Conservation (phyloP, 345 rosid genomes). For the Orychophragmus violaceus region DNA sequence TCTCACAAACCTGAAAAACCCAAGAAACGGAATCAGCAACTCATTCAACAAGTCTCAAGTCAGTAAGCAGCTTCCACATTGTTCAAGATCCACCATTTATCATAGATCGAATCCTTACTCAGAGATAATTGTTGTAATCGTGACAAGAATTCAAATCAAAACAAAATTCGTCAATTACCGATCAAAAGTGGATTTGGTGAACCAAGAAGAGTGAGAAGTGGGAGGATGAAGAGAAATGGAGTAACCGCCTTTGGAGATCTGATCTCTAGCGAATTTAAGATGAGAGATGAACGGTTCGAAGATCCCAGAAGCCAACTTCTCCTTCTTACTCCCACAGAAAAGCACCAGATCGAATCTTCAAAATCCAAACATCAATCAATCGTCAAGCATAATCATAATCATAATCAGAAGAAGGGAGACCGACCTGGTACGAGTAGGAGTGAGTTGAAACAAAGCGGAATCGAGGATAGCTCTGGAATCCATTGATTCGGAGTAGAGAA, state of each 20-base stretch:
- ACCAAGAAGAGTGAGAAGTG: constrained; percentile 48
- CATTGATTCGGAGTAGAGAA: constrained; percentile 38
- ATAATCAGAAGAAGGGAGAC: not conserved
- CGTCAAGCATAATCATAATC: not conserved
- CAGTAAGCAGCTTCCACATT: not conserved
- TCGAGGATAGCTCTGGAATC: constrained; percentile 53
- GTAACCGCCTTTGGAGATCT: constrained; percentile 80
- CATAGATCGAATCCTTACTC: not conserved
- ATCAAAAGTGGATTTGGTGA: constrained; percentile 80
- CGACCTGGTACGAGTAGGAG: constrained; percentile 90
- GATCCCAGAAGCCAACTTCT: constrained; percentile 83
- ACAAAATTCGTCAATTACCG: constrained; percentile 37
- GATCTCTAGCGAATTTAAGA: constrained; percentile 66
- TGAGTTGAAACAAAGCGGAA: constrained; percentile 77
- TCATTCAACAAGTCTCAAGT: not conserved
- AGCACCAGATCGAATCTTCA: constrained; percentile 75
- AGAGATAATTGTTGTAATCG: not conserved
- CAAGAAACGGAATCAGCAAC: not conserved
- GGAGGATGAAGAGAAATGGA: constrained; percentile 74
- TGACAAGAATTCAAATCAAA: not conserved
- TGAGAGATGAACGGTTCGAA: constrained; percentile 76
- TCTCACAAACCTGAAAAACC: constrained; percentile 58
- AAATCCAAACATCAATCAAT: not conserved
- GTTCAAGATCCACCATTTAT: not conserved
- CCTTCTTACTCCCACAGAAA: constrained; percentile 51